Percentiles rank a stretch among this genome's conserved stretches.
phyloP scores from a whole-genome alignment of 75 land plant species.

The Picea sitchensis region DNA sequence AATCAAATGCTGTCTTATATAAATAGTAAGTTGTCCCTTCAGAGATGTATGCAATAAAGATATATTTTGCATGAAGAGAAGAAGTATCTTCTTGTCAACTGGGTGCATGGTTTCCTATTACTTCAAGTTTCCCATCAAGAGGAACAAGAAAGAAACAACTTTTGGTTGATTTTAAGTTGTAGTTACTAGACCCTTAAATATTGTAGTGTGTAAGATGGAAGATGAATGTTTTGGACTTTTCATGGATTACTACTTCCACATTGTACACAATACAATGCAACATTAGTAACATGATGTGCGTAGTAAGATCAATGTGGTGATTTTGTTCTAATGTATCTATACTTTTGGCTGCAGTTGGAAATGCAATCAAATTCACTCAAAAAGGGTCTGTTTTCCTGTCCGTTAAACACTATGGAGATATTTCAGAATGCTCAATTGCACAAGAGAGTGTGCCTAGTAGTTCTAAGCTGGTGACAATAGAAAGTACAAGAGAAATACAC shows the following conservation, averaged over 20 bases:
- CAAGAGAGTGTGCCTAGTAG: background rate
- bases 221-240: background rate
- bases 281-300: too few relatives aligned
- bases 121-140: background rate
- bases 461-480: background rate
- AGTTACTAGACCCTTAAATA: background rate
- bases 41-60: background rate
- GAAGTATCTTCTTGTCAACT: background rate
- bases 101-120: background rate
- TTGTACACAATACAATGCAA: too few relatives aligned
- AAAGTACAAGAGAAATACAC: background rate
- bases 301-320: background rate
- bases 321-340: constrained; percentile 1
- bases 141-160: background rate
- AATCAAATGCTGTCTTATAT: background rate
- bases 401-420: constrained; percentile 22
- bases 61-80: background rate
- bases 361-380: constrained; percentile 52
- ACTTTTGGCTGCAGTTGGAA: constrained; percentile 39
- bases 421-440: constrained; percentile 11
- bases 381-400: constrained; percentile 37
- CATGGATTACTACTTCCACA: too few relatives aligned
- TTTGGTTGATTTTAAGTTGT: background rate
- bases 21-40: background rate
- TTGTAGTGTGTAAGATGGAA: background rate